Evolutionary conservation across 495 filamentous ascomycete genomes (phyloP), one percentile per base, ranked within the genome.

Genomic region (Lasiosphaeriaceae sp.): DNA sequence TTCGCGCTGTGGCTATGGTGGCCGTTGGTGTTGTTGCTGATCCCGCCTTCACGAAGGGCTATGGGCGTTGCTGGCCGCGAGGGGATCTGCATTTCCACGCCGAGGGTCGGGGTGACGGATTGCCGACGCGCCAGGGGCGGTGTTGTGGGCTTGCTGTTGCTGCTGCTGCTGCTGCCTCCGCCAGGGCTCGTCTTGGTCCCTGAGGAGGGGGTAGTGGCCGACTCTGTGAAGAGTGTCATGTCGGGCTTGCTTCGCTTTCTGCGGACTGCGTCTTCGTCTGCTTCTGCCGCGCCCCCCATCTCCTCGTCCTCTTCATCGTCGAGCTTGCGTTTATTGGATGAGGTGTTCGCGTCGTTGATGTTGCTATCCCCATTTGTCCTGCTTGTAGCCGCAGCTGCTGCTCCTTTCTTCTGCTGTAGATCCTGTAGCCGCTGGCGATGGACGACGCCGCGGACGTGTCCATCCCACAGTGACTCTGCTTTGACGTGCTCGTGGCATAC

Each of bases 401-500:
- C 39, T 43, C 16, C 9, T 12, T 43, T 14, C 14, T 43, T 6
- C 39, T 43, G 0, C 16, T 43, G 39, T 2, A 63, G 55, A 1
- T 50, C 55, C 34, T 73, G 73, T 3, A 74, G 52, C 21, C 69
- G 66, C 43, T 77, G 69, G 11, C 57, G 71, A 63, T 87, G 85
- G 26, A 63, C 65, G 12, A 70, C 61, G 50, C 74, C 76, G 31
- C 77, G 73, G 8, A 84, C 55, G 60, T 88, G 85, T 4, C 61
- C 67, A 22, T 85, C 76, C 85, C 85, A 88, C 29, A 84, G 66
- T 0, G 80, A 67, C 47, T 87, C 83, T 16, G 83, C 74, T 63
- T 87, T 87, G 55, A 89, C 60, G 20, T 74, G 70, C 39, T 82
- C 75, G 51, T 76, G 79, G 65, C 86, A 89, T 12, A 84, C 65